phyloP scores from a whole-genome alignment of 139 green algal genomes.

The Tetradesmus lagerheimii region DNA sequence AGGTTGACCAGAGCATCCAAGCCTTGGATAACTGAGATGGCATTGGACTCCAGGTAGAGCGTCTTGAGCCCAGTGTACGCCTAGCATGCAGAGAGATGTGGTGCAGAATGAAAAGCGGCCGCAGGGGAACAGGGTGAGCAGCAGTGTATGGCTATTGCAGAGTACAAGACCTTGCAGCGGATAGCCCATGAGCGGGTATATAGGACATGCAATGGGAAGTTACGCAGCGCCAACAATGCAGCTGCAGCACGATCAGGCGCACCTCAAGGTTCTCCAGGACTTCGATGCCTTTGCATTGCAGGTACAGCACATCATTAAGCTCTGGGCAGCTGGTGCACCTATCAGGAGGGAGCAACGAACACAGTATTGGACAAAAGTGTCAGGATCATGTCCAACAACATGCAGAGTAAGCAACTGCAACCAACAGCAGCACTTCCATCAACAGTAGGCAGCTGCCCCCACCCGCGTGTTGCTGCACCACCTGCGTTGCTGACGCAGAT shows the following conservation, averaged over 20 bases:
- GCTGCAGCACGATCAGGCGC: neutral
- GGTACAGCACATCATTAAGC: slow-evolving; percentile 84
- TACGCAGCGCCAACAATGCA: neutral
- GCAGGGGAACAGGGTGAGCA: neutral
- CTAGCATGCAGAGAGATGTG: slow-evolving; percentile 44
- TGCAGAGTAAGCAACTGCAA: neutral
- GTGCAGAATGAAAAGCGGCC: neutral
- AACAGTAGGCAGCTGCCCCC: neutral
- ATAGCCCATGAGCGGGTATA: neutral
- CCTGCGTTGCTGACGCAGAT: neutral
- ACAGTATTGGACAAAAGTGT: neutral
- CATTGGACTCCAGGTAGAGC: slow-evolving; percentile 85
- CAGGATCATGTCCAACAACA: neutral
- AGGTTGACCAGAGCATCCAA: slow-evolving; percentile 68
- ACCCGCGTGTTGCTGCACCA: too few species aligned
- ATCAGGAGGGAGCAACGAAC: neutral
- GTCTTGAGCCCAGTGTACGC: slow-evolving; percentile 80
- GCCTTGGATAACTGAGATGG: slow-evolving; percentile 71
- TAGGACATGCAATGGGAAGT: neutral
- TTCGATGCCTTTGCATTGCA: slow-evolving; percentile 83
- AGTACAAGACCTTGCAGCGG: neutral
- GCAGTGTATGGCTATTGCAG: neutral
- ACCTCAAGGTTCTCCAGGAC: slow-evolving; percentile 79
- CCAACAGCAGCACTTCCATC: neutral
- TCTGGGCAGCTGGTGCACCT: slow-evolving; percentile 75